Percentiles rank a stretch among this genome's conserved stretches.
Conservation (phyloP, 2,329 filamentous ascomycete species). For the Samsoniella hepiali region DNA sequence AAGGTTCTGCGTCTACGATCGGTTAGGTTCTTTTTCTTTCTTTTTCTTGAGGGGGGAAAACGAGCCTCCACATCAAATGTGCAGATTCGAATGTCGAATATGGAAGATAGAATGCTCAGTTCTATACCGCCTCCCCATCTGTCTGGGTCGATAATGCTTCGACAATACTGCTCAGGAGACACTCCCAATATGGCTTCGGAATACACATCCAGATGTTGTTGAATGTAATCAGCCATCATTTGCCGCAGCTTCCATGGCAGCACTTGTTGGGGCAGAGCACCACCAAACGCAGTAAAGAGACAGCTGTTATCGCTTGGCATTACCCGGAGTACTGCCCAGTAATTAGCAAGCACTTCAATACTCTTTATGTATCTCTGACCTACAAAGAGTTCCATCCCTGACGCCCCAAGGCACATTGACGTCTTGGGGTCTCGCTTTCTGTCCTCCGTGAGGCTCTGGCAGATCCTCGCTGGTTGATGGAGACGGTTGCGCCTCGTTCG, state of each 20-base stretch:
- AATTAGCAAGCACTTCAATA: background rate
- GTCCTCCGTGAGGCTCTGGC: slow-evolving; percentile 17
- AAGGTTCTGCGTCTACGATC: slow-evolving; percentile 31
- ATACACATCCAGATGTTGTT: slow-evolving; percentile 68
- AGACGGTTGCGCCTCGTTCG: slow-evolving; percentile 32
- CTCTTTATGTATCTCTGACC: slow-evolving; percentile 21
- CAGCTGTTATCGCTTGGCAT: slow-evolving; percentile 98
- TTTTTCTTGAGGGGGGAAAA: slow-evolving; percentile 1
- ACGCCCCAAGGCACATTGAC: slow-evolving; percentile 47
- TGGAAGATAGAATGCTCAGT: slow-evolving; percentile 75
- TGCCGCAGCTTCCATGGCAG: slow-evolving; percentile 60
- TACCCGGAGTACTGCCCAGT: slow-evolving; percentile 66
- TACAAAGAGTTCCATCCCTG: slow-evolving; percentile 50
- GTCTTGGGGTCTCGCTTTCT: slow-evolving; percentile 23
- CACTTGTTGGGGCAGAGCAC: slow-evolving; percentile 62
- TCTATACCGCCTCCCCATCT: slow-evolving; percentile 93
- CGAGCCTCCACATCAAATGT: slow-evolving; percentile 70
- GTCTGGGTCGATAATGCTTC: slow-evolving; percentile 74
- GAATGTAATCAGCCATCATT: slow-evolving; percentile 76
- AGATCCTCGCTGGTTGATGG: slow-evolving; percentile 12
- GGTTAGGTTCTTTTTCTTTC: slow-evolving; percentile 12
- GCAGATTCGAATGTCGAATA: slow-evolving; percentile 82
- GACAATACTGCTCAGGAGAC: slow-evolving; percentile 71
- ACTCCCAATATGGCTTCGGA: slow-evolving; percentile 72
- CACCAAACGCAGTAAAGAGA: slow-evolving; percentile 85